Conservation (phyloP, 192 early-diverging fungal genomes). For the Coemansia sp. region DNA sequence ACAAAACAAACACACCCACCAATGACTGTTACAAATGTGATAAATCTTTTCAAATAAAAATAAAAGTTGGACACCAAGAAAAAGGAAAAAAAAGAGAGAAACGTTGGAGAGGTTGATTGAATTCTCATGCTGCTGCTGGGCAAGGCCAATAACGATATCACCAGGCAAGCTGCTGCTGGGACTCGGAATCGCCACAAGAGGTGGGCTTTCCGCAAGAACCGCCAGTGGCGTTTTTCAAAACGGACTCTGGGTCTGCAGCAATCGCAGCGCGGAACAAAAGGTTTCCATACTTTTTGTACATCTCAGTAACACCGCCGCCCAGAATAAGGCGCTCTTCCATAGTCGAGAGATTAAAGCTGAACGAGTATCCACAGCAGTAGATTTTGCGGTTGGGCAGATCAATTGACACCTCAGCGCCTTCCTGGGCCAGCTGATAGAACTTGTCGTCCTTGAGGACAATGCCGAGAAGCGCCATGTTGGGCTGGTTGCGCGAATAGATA, state of each 20-base stretch:
- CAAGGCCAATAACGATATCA: conserved; percentile 12
- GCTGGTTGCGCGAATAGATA: conserved; percentile 82
- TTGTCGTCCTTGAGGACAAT: conserved; percentile 70
- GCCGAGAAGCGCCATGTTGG: conserved; percentile 79
- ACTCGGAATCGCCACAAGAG: conserved; percentile 41
- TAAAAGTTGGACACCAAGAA: neutral
- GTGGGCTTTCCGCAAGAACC: conserved; percentile 47
- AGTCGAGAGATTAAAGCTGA: conserved; percentile 63
- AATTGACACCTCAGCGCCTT: conserved; percentile 69
- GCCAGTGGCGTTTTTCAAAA: conserved; percentile 46
- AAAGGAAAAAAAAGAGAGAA: neutral
- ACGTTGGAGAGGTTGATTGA: neutral
- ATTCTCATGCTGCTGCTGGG: neutral
- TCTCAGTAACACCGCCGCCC: conserved; percentile 75
- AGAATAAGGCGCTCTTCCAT: conserved; percentile 75
- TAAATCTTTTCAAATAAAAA: too few species aligned
- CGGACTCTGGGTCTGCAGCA: conserved; percentile 58
- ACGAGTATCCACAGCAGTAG: conserved; percentile 58
- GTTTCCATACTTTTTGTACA: conserved; percentile 77
- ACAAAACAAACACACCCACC: neutral
- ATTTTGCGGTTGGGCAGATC: conserved; percentile 69
- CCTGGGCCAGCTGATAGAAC: conserved; percentile 74
- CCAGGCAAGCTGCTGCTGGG: conserved; percentile 52
- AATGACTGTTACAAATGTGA: too few species aligned
- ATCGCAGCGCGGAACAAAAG: conserved; percentile 73